Conservation (phyloP, 371 early-diverging fungal genomes). For the Mucor piriformis region DNA sequence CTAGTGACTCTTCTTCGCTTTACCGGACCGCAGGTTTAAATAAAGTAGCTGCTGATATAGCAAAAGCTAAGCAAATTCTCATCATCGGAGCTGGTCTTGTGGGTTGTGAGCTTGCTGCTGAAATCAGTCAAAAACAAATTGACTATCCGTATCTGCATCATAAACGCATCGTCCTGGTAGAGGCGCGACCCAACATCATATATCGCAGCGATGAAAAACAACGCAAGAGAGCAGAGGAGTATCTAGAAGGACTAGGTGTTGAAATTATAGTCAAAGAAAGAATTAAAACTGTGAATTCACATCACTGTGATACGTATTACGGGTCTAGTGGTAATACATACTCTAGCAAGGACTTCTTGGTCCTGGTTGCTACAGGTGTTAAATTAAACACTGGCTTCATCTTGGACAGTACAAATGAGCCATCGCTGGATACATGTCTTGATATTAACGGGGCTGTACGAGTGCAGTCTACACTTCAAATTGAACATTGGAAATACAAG, state of each 20-base stretch:
- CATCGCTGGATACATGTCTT: constrained; percentile 31
- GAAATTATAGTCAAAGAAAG: constrained; percentile 65
- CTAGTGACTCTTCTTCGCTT: constrained; percentile 44
- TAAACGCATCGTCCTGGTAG: constrained; percentile 59
- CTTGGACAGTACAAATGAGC: constrained; percentile 17
- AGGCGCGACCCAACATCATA: constrained; percentile 42
- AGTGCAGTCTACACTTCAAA: constrained; percentile 64
- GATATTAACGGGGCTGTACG: constrained; percentile 47
- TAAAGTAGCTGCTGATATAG: constrained; percentile 50
- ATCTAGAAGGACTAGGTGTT: constrained; percentile 61
- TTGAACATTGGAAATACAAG: constrained; percentile 57
- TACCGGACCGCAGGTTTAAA: constrained; percentile 37
- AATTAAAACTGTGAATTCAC: constrained; percentile 13
- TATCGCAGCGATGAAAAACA: constrained; percentile 45
- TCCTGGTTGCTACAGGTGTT: constrained; percentile 48
- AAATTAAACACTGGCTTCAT: constrained; percentile 39
- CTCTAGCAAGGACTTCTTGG: constrained; percentile 31
- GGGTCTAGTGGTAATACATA: constrained; percentile 38
- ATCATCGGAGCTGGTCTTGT: constrained; percentile 70
- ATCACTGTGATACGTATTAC: constrained; percentile 22
- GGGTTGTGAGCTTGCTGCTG: constrained; percentile 69
- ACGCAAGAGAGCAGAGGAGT: constrained; percentile 47
- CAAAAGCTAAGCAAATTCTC: constrained; percentile 54
- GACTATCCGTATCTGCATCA: constrained; percentile 36
- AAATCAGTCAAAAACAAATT: constrained; percentile 46